phyloP scores from a whole-genome alignment of 23 red algal genomes.

The Gracilaria gracilis region DNA sequence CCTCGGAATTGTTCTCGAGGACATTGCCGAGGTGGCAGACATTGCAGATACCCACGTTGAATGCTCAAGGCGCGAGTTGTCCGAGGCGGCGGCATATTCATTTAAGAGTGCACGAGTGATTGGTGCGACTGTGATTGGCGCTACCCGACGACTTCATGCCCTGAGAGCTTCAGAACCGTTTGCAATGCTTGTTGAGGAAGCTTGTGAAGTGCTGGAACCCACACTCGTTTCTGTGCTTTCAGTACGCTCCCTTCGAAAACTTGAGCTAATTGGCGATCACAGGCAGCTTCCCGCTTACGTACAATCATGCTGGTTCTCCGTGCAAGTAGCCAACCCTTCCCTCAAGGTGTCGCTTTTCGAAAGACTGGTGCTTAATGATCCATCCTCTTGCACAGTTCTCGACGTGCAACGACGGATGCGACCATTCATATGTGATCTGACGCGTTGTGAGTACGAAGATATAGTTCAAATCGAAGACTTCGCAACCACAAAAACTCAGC shows the following conservation, averaged over 20 bases:
- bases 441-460: constrained; percentile 59
- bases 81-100: constrained; percentile 40
- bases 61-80: constrained; percentile 10
- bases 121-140: constrained; percentile 55
- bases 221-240: constrained; percentile 59
- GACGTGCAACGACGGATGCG: constrained; percentile 63
- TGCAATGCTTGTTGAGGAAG: constrained; percentile 71
- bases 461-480: constrained; percentile 59
- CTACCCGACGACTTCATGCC: constrained; percentile 52
- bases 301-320: constrained; percentile 55
- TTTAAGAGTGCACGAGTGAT: constrained; percentile 51
- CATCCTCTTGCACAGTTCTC: constrained; percentile 38
- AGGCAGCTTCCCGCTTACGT: constrained; percentile 58
- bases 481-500: constrained; percentile 46
- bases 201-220: constrained; percentile 64
- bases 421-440: constrained; percentile 49
- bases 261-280: constrained; percentile 70
- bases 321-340: constrained; percentile 20
- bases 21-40: background rate
- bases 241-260: constrained; percentile 47
- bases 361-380: constrained; percentile 41
- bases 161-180: constrained; percentile 61
- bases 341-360: constrained; percentile 63
- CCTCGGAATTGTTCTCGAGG: background rate
- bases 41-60: constrained; percentile 54